Evolutionary conservation across 2,329 filamentous ascomycete species (phyloP).

Genomic region (Cercospora beticola): DNA sequence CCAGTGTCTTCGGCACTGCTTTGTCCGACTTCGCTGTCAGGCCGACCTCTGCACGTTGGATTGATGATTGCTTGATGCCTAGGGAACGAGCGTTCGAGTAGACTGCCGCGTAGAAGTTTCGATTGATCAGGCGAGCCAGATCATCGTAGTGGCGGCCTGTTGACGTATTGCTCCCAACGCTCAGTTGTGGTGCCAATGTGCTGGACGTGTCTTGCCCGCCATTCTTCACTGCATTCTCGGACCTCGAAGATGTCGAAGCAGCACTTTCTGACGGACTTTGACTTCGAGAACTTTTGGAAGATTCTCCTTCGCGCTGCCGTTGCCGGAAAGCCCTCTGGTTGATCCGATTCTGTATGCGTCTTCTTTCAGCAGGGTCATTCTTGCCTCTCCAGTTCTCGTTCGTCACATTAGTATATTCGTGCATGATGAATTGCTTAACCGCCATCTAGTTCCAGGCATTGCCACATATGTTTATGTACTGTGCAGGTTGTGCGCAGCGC

Average conservation of each 20-base stretch:
- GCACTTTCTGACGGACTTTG: slow-evolving; percentile 19
- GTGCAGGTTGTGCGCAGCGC: neutral
- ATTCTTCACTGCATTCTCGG: slow-evolving; percentile 2
- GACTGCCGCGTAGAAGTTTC: slow-evolving; percentile 33
- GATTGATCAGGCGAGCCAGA: slow-evolving; percentile 35
- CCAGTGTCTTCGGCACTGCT: slow-evolving; percentile 26
- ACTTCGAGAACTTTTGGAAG: slow-evolving; percentile 28
- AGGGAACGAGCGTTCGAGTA: slow-evolving; percentile 30
- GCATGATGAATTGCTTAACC: neutral
- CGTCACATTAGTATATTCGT: slow-evolving; percentile 1
- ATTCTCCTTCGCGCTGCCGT: slow-evolving; percentile 32
- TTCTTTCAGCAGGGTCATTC: slow-evolving; percentile 34
- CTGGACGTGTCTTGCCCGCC: neutral
- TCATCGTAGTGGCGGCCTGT: slow-evolving; percentile 30
- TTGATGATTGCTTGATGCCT: slow-evolving; percentile 22
- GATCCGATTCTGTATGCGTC: slow-evolving; percentile 36
- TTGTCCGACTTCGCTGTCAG: slow-evolving; percentile 22
- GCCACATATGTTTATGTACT: neutral
- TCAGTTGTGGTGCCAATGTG: neutral
- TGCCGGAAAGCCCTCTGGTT: slow-evolving; percentile 38
- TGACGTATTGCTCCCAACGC: neutral
- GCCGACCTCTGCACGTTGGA: slow-evolving; percentile 23
- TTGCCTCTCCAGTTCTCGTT: slow-evolving; percentile 38
- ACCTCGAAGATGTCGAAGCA: slow-evolving; percentile 6
- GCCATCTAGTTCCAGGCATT: neutral